Evolutionary conservation across 2,329 filamentous ascomycete genomes (phyloP), one percentile per base, ranked within the genome.

Genomic region (Hirsutella rhossiliensis): DNA sequence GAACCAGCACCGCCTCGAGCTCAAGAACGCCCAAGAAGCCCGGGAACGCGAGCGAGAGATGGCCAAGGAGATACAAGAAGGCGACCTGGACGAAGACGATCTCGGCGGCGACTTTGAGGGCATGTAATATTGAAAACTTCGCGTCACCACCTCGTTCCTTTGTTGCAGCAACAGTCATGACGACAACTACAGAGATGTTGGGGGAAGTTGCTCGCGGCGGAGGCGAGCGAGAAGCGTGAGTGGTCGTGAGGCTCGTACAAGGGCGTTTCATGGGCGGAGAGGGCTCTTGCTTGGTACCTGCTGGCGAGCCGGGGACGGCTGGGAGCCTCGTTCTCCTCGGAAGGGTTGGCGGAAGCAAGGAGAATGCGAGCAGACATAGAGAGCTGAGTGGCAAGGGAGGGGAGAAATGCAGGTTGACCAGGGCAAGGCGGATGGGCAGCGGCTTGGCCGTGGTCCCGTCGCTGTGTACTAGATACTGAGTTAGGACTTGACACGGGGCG

Each of bases 21-120:
- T 98, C 45, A 97, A 96, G 77, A 97, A 94, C 57, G 92, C 92
- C 0, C 90, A 97, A 65, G 94, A 98, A 67, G 92, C 92, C n/a
- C 78, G 92, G 42, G 92, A 98, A 64, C 78, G 92, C 18, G 92
- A 98, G 72, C 78, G 92, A 17, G 92, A 98, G 67, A 80, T 98
- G 73, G 92, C 89, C 50, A 97, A 97, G 75, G 92, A 98, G 72
- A 97, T 98, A 60, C 87, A 95, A 66, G 92, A 97, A 53, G 92
- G 90, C 18, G 92, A 98, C 59, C 76, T 95, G 64, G 92, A 97
- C 56, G 92, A 96, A 56, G 92, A 96, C 58, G 92, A 97, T 68
- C 82, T 94, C 40, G 88, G 87, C 43, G 90, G 88, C 46, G 90
- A 96, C 59, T 97, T 96, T 65, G 92, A 97, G 57, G 90, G 87